A percentile compares a stretch with the other conserved stretches of the same genome.
These are phyloP conservation scores for Diaporthe australafricana DNA, from an alignment of 2,329 filamentous ascomycete species.

Conservation along the genomic window DNA sequence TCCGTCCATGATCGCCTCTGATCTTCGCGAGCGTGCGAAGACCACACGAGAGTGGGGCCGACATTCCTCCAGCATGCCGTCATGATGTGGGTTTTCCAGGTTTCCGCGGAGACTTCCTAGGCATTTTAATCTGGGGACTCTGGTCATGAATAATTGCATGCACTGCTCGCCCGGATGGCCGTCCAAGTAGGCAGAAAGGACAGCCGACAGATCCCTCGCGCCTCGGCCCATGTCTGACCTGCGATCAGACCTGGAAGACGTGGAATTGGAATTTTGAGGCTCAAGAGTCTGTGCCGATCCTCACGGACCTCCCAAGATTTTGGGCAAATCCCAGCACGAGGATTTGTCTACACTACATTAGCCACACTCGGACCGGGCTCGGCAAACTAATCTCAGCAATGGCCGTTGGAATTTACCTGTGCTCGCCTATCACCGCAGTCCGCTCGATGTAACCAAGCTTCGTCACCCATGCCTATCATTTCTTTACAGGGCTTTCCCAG, in stretches of 20 bases:
- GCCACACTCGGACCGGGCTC: slow-evolving; percentile 7
- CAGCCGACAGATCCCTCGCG: background rate
- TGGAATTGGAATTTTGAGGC: slow-evolving; percentile 4
- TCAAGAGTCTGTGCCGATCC: slow-evolving; percentile 11
- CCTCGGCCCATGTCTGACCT: background rate
- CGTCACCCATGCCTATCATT: slow-evolving; percentile 12
- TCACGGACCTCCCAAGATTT: background rate
- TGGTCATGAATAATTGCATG: slow-evolving; percentile 12
- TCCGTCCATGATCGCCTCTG: slow-evolving; percentile 14
- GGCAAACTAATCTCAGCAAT: background rate
- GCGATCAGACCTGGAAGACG: background rate
- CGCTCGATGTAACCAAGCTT: slow-evolving; percentile 1
- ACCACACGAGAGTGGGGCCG: slow-evolving; percentile 9
- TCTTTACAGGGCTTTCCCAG: background rate
- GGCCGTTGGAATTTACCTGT: background rate
- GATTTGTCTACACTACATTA: background rate
- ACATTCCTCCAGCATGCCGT: slow-evolving; percentile 9
- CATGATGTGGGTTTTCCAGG: slow-evolving; percentile 17
- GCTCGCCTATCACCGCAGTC: background rate
- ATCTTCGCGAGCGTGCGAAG: slow-evolving; percentile 22
- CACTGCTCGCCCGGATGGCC: background rate
- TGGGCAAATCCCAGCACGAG: slow-evolving; percentile 1
- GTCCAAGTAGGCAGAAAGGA: background rate
- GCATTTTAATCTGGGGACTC: slow-evolving; percentile 11
- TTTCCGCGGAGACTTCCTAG: slow-evolving; percentile 16